These are phyloP conservation scores for Astragalus membranaceus DNA, from an alignment of 306 rosid species.

Conservation along the genomic window DNA sequence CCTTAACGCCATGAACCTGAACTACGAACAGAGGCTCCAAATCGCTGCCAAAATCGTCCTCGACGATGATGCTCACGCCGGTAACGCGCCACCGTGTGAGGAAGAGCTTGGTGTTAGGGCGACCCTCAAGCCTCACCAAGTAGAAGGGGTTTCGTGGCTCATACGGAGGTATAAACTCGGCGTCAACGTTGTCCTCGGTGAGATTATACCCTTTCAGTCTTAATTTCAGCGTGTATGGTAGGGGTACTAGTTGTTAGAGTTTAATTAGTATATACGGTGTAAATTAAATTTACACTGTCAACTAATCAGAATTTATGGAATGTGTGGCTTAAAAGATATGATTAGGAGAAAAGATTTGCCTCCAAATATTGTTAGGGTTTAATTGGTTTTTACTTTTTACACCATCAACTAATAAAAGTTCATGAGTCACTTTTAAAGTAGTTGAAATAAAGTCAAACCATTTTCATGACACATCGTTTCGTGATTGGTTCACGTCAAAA, in stretches of 20 bases:
- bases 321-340: too few species aligned
- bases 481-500: too few species aligned
- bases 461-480: too few species aligned
- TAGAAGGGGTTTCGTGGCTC: slow-evolving; percentile 89
- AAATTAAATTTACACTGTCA: too few species aligned
- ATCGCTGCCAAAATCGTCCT: slow-evolving; percentile 46
- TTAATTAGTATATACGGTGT: too few species aligned
- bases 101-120: slow-evolving; percentile 62
- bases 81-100: slow-evolving; percentile 16
- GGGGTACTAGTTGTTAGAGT: neutral
- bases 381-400: too few species aligned
- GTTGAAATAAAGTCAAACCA: too few species aligned
- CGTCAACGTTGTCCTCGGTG: slow-evolving; percentile 87
- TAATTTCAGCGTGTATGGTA: neutral
- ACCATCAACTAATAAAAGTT: too few species aligned
- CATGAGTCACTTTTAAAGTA: too few species aligned
- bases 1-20: slow-evolving; percentile 25
- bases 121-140: slow-evolving; percentile 74
- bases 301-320: too few species aligned
- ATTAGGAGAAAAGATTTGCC: too few species aligned
- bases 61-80: slow-evolving; percentile 29
- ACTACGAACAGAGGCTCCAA: slow-evolving; percentile 58
- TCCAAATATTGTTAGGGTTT: too few species aligned
- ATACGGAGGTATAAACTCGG: slow-evolving; percentile 69
- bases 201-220: neutral